Percentiles rank a stretch among this genome's conserved stretches.
These are phyloP conservation scores for Russula griseocarnosa DNA, from an alignment of 768 basidiomycete species.

Conservation along the genomic window DNA sequence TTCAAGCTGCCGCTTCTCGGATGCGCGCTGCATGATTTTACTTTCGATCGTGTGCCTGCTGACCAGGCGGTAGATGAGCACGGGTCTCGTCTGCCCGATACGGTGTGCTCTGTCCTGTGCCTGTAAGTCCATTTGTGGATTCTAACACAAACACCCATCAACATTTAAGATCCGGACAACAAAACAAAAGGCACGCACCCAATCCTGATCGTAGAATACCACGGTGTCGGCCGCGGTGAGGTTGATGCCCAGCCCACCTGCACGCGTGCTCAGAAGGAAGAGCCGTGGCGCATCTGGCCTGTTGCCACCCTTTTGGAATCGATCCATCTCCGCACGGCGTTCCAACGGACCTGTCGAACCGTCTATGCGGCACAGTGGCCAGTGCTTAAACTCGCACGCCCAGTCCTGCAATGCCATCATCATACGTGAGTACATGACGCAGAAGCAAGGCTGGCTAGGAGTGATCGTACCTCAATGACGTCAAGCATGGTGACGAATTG, in stretches of 20 bases:
- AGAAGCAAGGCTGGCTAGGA: background rate
- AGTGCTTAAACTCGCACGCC: constrained; percentile 79
- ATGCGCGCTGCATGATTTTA: constrained; percentile 83
- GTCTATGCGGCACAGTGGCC: constrained; percentile 88
- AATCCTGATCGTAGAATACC: constrained; percentile 91
- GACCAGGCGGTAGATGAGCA: constrained; percentile 84
- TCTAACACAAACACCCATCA: constrained; percentile 42
- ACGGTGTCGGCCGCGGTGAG: constrained; percentile 84
- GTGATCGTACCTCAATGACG: constrained; percentile 69
- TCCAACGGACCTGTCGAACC: constrained; percentile 77
- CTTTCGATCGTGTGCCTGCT: constrained; percentile 88
- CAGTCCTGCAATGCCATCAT: constrained; percentile 57
- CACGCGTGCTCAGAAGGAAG: constrained; percentile 76
- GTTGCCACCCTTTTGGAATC: constrained; percentile 73
- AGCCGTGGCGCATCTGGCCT: constrained; percentile 59
- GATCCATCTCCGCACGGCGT: constrained; percentile 79
- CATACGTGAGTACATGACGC: constrained; percentile 2
- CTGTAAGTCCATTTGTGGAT: constrained; percentile 95
- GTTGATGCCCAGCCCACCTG: constrained; percentile 79
- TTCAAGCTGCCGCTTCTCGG: constrained; percentile 86
- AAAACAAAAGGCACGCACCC: constrained; percentile 47
- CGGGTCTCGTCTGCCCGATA: constrained; percentile 90
- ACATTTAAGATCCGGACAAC: background rate
- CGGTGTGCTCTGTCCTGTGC: constrained; percentile 95
- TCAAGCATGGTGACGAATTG: constrained; percentile 98